These are phyloP conservation scores for Esteya vermicola DNA, from an alignment of 2,329 filamentous ascomycete genomes.

Conservation along the genomic window DNA sequence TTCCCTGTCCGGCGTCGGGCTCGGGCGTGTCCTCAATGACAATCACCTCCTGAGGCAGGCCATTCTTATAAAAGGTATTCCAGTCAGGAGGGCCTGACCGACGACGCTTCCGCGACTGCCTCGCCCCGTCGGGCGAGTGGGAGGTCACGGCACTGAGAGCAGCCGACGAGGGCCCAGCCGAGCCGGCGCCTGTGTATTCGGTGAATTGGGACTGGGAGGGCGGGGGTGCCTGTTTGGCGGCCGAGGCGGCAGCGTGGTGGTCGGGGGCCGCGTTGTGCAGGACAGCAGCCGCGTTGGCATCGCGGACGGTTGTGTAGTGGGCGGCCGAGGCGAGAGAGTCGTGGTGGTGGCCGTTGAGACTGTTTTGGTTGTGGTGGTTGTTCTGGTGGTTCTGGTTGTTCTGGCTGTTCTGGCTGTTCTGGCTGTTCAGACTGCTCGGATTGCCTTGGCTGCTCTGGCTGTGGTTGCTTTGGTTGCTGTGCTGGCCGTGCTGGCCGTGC, in stretches of 20 bases:
- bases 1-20: conserved; percentile 26
- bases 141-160: too few species aligned
- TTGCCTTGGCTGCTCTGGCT: too few species aligned
- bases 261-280: not conserved
- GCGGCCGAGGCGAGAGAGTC: conserved; percentile 12
- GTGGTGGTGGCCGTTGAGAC: not conserved
- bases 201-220: too few species aligned
- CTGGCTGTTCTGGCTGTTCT: too few species aligned
- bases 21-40: conserved; percentile 65
- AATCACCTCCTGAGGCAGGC: conserved; percentile 71
- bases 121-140: conserved; percentile 18
- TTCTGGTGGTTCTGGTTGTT: too few species aligned
- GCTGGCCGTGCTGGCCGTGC: conserved; percentile 1
- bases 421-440: too few species aligned
- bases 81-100: conserved; percentile 58
- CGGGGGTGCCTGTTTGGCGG: too few species aligned
- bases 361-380: conserved; percentile 11
- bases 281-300: conserved; percentile 1
- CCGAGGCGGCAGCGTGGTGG: conserved; percentile 12
- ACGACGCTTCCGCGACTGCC: conserved; percentile 32
- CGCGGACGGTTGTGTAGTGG: conserved; percentile 14
- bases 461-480: too few species aligned
- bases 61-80: conserved; percentile 71
- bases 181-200: too few species aligned
- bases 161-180: conserved; percentile 23